These are phyloP conservation scores for Oryza rufipogon DNA, from an alignment of 176 grass and related monocot species.

Conservation along the genomic window DNA sequence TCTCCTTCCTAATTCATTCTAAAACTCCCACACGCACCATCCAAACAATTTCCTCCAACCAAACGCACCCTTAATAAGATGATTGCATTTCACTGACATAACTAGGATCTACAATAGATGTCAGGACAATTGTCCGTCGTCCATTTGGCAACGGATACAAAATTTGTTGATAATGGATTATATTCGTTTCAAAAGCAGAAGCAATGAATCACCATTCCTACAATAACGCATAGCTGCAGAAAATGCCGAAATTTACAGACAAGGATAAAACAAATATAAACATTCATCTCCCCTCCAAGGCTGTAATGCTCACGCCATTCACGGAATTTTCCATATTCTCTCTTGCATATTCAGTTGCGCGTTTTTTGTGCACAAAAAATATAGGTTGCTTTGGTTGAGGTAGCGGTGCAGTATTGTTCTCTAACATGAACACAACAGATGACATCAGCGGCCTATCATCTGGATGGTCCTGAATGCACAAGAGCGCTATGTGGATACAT, in stretches of 20 bases:
- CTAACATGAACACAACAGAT: slow-evolving; percentile 50
- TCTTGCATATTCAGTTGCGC: not conserved
- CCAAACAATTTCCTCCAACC: too few species aligned
- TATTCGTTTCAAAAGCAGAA: not conserved
- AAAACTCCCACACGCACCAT: too few species aligned
- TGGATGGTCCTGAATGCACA: slow-evolving; percentile 60
- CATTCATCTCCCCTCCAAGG: slow-evolving; percentile 25
- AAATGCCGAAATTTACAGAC: not conserved
- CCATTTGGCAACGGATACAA: not conserved
- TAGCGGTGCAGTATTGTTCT: slow-evolving; percentile 30
- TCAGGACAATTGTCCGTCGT: not conserved
- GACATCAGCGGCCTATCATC: slow-evolving; percentile 59
- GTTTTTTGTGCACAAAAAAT: slow-evolving; percentile 28
- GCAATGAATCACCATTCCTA: too few species aligned
- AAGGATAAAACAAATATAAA: not conserved
- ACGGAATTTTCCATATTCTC: not conserved
- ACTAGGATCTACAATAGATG: not conserved
- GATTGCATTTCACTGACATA: not conserved
- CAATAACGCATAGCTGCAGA: not conserved
- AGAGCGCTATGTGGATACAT: slow-evolving; percentile 49
- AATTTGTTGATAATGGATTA: not conserved
- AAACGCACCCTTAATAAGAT: too few species aligned
- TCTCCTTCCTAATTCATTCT: too few species aligned
- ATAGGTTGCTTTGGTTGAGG: slow-evolving; percentile 22
- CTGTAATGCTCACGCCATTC: slow-evolving; percentile 30